phyloP scores from a whole-genome alignment of 768 basidiomycete species.

The Coprinopsis sp. region DNA sequence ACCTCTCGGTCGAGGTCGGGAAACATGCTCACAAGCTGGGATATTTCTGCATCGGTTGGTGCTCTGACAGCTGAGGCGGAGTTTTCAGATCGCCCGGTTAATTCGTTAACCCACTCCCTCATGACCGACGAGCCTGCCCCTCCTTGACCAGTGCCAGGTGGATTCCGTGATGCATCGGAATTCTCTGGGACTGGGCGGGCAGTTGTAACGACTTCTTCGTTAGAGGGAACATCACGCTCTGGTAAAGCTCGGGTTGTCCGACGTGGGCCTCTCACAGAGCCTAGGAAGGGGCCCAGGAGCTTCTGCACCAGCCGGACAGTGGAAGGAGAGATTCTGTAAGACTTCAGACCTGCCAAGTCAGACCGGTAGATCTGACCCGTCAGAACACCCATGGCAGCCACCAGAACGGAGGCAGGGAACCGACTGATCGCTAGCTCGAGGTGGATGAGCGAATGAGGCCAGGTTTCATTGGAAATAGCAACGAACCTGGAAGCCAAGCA shows the following conservation, averaged over 20 bases:
- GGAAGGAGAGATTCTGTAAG: constrained; percentile 67
- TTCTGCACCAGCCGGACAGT: constrained; percentile 51
- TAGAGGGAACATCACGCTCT: constrained; percentile 21
- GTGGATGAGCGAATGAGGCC: not conserved
- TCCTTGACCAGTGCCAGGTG: constrained; percentile 15
- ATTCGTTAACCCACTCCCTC: constrained; percentile 75
- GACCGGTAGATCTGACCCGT: constrained; percentile 80
- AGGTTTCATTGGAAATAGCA: not conserved
- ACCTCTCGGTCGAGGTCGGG: constrained; percentile 71
- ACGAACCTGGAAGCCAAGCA: constrained; percentile 67
- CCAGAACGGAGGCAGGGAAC: constrained; percentile 59
- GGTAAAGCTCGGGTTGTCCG: constrained; percentile 74
- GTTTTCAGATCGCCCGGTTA: constrained; percentile 61
- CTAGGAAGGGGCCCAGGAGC: constrained; percentile 64
- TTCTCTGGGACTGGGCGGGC: constrained; percentile 25
- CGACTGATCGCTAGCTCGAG: constrained; percentile 64
- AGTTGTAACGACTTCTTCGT: constrained; percentile 64
- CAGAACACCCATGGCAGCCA: constrained; percentile 60
- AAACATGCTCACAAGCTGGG: constrained; percentile 75
- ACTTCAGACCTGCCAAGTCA: constrained; percentile 72
- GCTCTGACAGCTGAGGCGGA: constrained; percentile 57
- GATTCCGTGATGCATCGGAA: constrained; percentile 5
- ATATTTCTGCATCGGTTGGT: constrained; percentile 73
- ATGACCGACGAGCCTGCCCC: constrained; percentile 44
- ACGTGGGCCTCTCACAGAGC: constrained; percentile 55